Conservation (phyloP, 139 green algal species). For the Edaphochlamys debaryana region DNA sequence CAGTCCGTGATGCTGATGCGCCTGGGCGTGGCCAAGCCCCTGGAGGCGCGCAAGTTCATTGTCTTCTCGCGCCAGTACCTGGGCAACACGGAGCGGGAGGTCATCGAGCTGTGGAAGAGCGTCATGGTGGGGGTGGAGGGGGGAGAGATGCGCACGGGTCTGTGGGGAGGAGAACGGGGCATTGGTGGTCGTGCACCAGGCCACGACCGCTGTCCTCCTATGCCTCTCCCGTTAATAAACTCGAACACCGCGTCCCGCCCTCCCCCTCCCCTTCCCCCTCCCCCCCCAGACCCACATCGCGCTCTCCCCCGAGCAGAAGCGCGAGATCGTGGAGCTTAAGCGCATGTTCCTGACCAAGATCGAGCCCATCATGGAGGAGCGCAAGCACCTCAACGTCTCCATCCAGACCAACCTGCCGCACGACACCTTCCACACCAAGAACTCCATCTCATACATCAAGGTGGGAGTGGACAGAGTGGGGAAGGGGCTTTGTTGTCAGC, state of each 20-base stretch:
- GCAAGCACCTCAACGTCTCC: slow-evolving; percentile 71
- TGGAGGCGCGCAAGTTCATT: slow-evolving; percentile 78
- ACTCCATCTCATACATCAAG: slow-evolving; percentile 74
- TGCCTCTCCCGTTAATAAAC: too few relatives aligned
- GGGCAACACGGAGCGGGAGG: slow-evolving; percentile 66
- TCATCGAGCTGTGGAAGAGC: slow-evolving; percentile 70
- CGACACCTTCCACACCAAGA: slow-evolving; percentile 71
- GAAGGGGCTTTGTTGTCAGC: not conserved
- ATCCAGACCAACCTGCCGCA: slow-evolving; percentile 75
- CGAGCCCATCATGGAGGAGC: slow-evolving; percentile 64
- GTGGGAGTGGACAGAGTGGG: slow-evolving; percentile 1
- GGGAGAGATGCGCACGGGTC: too few relatives aligned
- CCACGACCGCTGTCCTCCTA: too few relatives aligned
- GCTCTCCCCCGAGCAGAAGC: slow-evolving; percentile 63
- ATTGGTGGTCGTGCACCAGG: too few relatives aligned
- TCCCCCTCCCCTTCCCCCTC: not conserved
- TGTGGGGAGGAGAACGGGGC: too few relatives aligned
- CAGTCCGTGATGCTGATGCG: slow-evolving; percentile 73
- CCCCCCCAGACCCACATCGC: slow-evolving; percentile 55
- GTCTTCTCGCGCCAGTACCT: slow-evolving; percentile 69
- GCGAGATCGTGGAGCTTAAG: slow-evolving; percentile 70
- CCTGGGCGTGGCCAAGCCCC: slow-evolving; percentile 64
- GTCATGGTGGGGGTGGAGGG: slow-evolving; percentile 53
- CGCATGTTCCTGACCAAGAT: slow-evolving; percentile 72
- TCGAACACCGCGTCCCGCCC: too few relatives aligned